Evolutionary conservation across 2,329 filamentous ascomycete species (phyloP).

Genomic region (Sarocladiaceae sp.): DNA sequence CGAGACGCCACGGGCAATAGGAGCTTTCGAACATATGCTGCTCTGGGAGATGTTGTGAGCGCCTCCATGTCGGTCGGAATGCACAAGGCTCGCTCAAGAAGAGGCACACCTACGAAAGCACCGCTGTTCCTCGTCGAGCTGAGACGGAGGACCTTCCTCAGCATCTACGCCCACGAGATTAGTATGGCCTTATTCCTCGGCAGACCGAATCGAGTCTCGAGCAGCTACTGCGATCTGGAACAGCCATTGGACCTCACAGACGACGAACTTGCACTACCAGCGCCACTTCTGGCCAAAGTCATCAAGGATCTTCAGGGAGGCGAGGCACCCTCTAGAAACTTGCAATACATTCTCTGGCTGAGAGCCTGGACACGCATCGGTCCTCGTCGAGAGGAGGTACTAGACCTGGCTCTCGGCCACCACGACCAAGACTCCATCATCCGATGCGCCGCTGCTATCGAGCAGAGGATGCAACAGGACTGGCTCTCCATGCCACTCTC

Average conservation of each 20-base stretch:
- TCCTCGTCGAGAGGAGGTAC: slow-evolving; percentile 20
- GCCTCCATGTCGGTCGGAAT: neutral
- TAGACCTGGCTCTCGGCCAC: slow-evolving; percentile 25
- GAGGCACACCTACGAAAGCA: neutral
- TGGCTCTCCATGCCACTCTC: neutral
- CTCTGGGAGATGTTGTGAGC: neutral
- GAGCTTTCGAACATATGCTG: slow-evolving; percentile 1
- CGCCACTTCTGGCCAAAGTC: neutral
- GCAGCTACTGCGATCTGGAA: neutral
- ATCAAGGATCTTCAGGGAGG: neutral
- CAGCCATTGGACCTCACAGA: neutral
- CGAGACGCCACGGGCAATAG: neutral
- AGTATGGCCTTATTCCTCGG: slow-evolving; percentile 1
- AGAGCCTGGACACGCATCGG: neutral
- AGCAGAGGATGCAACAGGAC: neutral
- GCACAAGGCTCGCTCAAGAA: neutral
- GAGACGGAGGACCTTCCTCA: neutral
- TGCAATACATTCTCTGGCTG: neutral
- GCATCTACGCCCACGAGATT: neutral
- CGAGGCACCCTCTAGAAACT: neutral
- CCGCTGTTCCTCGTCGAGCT: neutral
- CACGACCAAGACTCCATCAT: neutral
- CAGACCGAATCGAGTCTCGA: neutral
- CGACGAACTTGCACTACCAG: neutral
- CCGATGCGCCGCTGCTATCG: neutral